Evolutionary conservation across 139 green algal genomes (phyloP).

Genomic region (Picochlorum costavermella): DNA sequence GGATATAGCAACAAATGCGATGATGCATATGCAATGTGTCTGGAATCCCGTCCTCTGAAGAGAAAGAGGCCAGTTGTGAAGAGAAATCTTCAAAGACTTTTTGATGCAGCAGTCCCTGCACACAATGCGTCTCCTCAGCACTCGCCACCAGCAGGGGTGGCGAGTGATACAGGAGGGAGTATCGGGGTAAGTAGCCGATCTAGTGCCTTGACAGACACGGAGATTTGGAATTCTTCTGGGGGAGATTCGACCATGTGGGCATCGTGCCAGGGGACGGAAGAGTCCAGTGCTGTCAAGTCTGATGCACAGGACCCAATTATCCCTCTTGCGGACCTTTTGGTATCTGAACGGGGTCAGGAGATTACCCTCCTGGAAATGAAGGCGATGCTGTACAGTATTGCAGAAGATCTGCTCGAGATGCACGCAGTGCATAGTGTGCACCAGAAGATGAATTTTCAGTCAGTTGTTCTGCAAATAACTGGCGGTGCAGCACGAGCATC

Average conservation of each 20-base stretch:
- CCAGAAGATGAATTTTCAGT: constrained; percentile 23
- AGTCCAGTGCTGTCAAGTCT: not conserved
- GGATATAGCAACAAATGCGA: no score
- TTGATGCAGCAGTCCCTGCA: not conserved
- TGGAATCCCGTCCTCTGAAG: not conserved
- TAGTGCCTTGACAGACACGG: not conserved
- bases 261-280: not conserved
- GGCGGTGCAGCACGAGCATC: constrained; percentile 14
- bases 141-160: no score
- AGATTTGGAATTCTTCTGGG: not conserved
- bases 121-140: no score
- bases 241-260: not conserved
- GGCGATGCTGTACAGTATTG: constrained; percentile 16
- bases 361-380: constrained; percentile 25
- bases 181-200: not conserved
- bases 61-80: not conserved
- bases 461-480: not conserved
- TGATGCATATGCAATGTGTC: no score
- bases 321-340: constrained; percentile 21
- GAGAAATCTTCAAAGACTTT: not conserved
- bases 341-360: constrained; percentile 14
- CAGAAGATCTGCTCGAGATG: constrained; percentile 14
- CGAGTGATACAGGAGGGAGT: not conserved
- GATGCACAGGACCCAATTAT: not conserved
- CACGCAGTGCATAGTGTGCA: constrained; percentile 23